Evolutionary conservation across 139 green algal genomes (phyloP), one percentile per base, ranked within the genome.

Genomic region (Coccomyxa sp.): DNA sequence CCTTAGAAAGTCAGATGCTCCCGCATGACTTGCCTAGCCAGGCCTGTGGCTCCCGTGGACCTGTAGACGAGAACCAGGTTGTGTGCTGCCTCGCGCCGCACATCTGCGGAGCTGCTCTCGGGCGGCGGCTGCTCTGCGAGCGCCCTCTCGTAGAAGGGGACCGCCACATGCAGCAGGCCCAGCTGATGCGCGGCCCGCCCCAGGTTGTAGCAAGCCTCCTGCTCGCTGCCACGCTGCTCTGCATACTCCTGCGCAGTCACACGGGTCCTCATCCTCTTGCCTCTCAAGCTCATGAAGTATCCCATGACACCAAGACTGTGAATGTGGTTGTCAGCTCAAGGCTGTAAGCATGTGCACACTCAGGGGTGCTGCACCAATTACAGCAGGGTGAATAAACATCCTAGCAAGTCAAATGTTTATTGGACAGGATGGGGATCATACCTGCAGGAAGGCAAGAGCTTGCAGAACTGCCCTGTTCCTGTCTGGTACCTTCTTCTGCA

Each of bases 161-260:
- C 86, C 7, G 94, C 94, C 14, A 98, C 44, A 74, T 94, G 86
- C 38, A 88, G 27, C 40, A 98, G 82, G 12, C 91, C 89, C 35
- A 98, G 76, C 31, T 93, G 85, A 68, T 97, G 93, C 7, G 89
- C 87, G 9, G 92, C 93, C 5, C 94, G 82, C 0, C 87, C 94
- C 12, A 96, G 39, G 84, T 98, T 98, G 87, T 97, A 98, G 1
- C 68, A 70, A 2, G 77, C 79, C 79, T 97, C 93, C 55, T 94
- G 80, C 27, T 22, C 39, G 22, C 75, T 69, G 8, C 33, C 38
- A 36, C 79, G 36, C 12, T 38, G 39, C 16, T 50, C 29, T n/a
- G 72, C 72, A 34, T 82, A 82, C 39, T 82, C 73, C 79, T 82
- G 79, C 55, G 8, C 31, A 36, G 34, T 22, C 31, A 36, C 31